phyloP scores from a whole-genome alignment of 2,329 filamentous ascomycete genomes.

The Epicoccum sorghinum region DNA sequence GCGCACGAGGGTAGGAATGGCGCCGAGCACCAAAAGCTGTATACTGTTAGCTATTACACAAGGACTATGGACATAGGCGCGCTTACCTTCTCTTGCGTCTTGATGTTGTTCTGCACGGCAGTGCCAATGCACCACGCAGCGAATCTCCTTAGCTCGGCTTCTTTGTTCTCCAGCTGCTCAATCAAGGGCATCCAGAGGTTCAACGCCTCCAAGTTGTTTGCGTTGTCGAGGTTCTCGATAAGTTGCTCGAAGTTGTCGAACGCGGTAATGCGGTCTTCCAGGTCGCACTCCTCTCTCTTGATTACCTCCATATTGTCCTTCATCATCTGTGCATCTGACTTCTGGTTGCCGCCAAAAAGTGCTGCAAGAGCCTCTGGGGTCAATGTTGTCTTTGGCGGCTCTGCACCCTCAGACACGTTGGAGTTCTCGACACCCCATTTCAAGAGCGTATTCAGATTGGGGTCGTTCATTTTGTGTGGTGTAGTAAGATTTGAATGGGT shows the following conservation, averaged over 20 bases:
- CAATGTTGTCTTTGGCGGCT: slow-evolving; percentile 54
- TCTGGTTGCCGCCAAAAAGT: slow-evolving; percentile 70
- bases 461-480: slow-evolving; percentile 57
- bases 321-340: slow-evolving; percentile 90
- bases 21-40: slow-evolving; percentile 65
- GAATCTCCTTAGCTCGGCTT: slow-evolving; percentile 77
- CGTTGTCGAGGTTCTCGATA: slow-evolving; percentile 74
- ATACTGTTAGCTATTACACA: slow-evolving; percentile 19
- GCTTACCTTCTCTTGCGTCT: slow-evolving; percentile 75
- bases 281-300: slow-evolving; percentile 53
- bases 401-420: slow-evolving; percentile 43
- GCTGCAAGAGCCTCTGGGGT: slow-evolving; percentile 73
- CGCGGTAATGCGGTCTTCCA: slow-evolving; percentile 26
- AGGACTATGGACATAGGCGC: background rate
- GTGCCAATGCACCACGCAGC: slow-evolving; percentile 95
- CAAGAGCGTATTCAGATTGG: slow-evolving; percentile 75
- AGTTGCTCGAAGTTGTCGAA: slow-evolving; percentile 40
- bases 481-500: background rate
- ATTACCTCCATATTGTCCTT: slow-evolving; percentile 80
- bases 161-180: slow-evolving; percentile 68
- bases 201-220: slow-evolving; percentile 85
- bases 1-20: slow-evolving; percentile 71
- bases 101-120: slow-evolving; percentile 93
- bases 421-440: slow-evolving; percentile 78
- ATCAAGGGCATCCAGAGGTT: slow-evolving; percentile 84